Percentiles rank a stretch among this genome's conserved stretches.
phyloP scores from a whole-genome alignment of 768 basidiomycete species.

The Lyophyllum atratum region DNA sequence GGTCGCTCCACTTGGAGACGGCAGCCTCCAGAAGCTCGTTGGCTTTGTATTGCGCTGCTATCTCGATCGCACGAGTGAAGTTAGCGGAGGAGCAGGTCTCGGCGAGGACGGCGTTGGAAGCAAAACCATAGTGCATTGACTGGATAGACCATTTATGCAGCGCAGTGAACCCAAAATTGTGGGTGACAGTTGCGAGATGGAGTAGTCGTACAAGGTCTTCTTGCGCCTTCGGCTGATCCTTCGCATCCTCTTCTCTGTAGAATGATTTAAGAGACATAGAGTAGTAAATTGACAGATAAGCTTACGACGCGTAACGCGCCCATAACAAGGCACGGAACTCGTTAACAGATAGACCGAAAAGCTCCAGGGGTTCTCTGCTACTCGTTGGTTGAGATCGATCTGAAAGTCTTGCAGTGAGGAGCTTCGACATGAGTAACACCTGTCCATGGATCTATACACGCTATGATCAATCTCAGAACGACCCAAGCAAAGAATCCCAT shows the following conservation, averaged over 20 bases:
- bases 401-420: slow-evolving; percentile 16
- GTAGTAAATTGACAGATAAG: slow-evolving; percentile 4
- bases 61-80: slow-evolving; percentile 32
- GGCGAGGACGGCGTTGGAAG: slow-evolving; percentile 24
- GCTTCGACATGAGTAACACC: slow-evolving; percentile 21
- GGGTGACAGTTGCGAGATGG: slow-evolving; percentile 47
- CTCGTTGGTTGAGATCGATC: slow-evolving; percentile 17
- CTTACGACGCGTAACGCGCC: slow-evolving; percentile 54
- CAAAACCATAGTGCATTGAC: slow-evolving; percentile 31
- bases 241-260: slow-evolving; percentile 47
- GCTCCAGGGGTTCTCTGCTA: slow-evolving; percentile 40
- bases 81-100: slow-evolving; percentile 35
- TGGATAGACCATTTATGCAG: slow-evolving; percentile 47
- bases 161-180: slow-evolving; percentile 48
- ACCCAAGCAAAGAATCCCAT: slow-evolving; percentile 1
- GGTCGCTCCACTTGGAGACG: slow-evolving; percentile 30
- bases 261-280: neutral
- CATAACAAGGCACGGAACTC: slow-evolving; percentile 56
- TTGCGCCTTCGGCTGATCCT: slow-evolving; percentile 40
- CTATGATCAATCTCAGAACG: neutral
- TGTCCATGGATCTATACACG: slow-evolving; percentile 23
- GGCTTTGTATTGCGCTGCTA: slow-evolving; percentile 24
- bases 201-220: slow-evolving; percentile 40
- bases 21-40: slow-evolving; percentile 23
- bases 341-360: slow-evolving; percentile 42